A percentile compares a stretch with the other conserved stretches of the same genome.
Conservation (phyloP, 352 stramenopile species). For the Phytophthora niederhauseri region DNA sequence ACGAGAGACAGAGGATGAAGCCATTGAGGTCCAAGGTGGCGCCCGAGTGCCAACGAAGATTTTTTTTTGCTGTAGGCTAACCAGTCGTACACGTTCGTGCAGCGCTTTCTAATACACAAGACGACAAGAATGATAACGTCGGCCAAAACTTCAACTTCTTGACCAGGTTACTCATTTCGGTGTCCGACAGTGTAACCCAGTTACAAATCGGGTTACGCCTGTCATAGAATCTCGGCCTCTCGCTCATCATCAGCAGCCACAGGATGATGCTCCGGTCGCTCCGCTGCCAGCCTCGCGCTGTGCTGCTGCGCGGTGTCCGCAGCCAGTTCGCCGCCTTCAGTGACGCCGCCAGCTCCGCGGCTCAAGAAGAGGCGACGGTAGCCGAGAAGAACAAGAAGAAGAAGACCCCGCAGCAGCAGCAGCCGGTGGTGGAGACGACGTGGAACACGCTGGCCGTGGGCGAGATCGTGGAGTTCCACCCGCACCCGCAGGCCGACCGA, state of each 20-base stretch:
- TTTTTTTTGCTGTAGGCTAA: conserved; percentile 9
- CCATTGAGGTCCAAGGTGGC: neutral
- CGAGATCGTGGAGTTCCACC: conserved; percentile 64
- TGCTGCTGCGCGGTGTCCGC: conserved; percentile 15
- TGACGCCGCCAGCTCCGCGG: conserved; percentile 2
- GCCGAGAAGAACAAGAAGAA: conserved; percentile 32
- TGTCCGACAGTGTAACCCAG: conserved; percentile 13
- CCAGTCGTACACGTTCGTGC: neutral
- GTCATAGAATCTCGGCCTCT: conserved; percentile 17
- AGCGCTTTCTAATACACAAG: conserved; percentile 2
- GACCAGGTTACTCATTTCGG: conserved; percentile 11
- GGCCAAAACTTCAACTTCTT: conserved; percentile 8
- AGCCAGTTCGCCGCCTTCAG: conserved; percentile 26
- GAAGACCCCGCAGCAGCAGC: conserved; percentile 26
- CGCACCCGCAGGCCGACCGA: conserved; percentile 67
- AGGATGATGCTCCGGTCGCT: conserved; percentile 30
- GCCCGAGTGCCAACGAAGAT: neutral
- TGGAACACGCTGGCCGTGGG: conserved; percentile 74
- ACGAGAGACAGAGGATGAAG: neutral
- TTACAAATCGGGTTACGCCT: conserved; percentile 3
- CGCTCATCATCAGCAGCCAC: conserved; percentile 1
- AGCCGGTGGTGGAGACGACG: conserved; percentile 47
- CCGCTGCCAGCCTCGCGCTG: conserved; percentile 9
- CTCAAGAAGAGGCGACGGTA: conserved; percentile 7
- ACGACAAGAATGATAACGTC: neutral